These are phyloP conservation scores for Populus nigra DNA, from an alignment of 345 rosid species.

Conservation along the genomic window DNA sequence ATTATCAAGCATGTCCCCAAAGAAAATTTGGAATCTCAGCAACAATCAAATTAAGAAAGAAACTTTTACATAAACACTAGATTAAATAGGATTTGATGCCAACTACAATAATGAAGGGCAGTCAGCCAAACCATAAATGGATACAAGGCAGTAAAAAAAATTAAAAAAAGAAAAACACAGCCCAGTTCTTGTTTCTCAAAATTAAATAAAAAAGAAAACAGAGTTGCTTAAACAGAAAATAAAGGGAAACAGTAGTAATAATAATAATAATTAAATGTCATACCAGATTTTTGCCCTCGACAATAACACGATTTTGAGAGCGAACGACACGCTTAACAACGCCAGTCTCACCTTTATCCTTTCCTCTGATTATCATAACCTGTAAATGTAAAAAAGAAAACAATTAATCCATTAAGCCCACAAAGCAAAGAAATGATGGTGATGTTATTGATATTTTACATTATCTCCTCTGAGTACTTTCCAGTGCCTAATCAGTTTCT, in stretches of 20 bases:
- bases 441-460: constrained; percentile 39
- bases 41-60: too few species aligned
- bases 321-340: constrained; percentile 69
- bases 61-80: not conserved
- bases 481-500: constrained; percentile 96
- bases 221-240: not conserved
- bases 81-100: too few species aligned
- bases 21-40: too few species aligned
- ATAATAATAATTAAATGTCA: constrained; percentile 1
- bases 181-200: not conserved
- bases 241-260: not conserved
- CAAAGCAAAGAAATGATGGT: not conserved
- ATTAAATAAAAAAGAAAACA: not conserved
- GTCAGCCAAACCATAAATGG: not conserved
- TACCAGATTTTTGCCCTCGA: constrained; percentile 88
- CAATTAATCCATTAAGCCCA: not conserved
- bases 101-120: not conserved
- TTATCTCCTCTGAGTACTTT: constrained; percentile 90
- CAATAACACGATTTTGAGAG: constrained; percentile 84
- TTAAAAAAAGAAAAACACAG: too few species aligned
- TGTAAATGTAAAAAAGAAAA: constrained; percentile 11
- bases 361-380: constrained; percentile 87
- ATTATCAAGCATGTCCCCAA: too few species aligned
- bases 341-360: constrained; percentile 85
- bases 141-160: not conserved